Conservation (phyloP, 805 yeast genomes). For the Phaffomyces antillensis region DNA sequence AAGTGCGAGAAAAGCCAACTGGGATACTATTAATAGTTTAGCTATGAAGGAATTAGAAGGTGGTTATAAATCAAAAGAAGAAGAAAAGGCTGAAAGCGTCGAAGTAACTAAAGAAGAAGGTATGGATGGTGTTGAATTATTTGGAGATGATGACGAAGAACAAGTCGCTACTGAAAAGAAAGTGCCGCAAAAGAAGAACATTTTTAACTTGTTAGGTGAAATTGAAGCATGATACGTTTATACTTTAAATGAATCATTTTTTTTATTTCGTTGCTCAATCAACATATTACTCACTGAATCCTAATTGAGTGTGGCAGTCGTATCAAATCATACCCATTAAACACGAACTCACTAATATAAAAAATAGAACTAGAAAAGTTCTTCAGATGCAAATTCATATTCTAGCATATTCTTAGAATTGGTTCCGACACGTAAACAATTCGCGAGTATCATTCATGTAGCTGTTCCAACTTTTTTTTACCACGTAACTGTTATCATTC, state of each 20-base stretch:
- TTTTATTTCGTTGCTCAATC: no score
- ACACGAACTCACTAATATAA: no score
- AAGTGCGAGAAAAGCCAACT: conserved; percentile 56
- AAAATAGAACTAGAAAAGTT: no score
- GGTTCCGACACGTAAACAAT: background rate
- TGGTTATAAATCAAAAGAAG: conserved; percentile 3
- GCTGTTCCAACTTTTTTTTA: background rate
- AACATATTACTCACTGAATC: no score
- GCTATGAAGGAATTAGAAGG: conserved; percentile 25
- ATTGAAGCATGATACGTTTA: conserved; percentile 22
- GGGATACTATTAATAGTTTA: conserved; percentile 60
- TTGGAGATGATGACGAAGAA: conserved; percentile 12
- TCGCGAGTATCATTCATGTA: background rate
- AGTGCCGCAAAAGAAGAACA: conserved; percentile 12
- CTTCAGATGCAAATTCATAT: background rate
- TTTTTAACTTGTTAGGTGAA: conserved; percentile 26
- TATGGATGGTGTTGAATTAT: conserved; percentile 7
- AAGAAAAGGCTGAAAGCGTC: conserved; percentile 8
- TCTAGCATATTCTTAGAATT: background rate
- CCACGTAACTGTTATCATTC: background rate
- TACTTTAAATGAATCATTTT: no score
- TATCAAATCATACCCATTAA: no score
- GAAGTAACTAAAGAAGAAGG: conserved; percentile 13
- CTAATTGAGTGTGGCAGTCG: no score
- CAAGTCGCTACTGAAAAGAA: background rate